These are phyloP conservation scores for Bathelium albidoporum DNA, from an alignment of 495 filamentous ascomycete species.

Conservation along the genomic window DNA sequence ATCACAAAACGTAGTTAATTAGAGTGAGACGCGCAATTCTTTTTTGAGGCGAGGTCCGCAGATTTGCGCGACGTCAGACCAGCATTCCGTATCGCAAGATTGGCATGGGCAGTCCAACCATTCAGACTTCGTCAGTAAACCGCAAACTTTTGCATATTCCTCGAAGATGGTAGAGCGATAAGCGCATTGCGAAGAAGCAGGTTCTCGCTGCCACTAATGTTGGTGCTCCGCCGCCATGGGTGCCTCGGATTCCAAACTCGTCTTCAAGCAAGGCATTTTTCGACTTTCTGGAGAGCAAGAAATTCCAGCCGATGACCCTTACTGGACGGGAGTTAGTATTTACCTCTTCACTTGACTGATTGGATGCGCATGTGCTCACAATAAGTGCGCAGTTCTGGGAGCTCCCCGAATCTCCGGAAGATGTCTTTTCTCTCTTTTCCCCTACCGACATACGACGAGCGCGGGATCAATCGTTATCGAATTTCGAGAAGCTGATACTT, in stretches of 20 bases:
- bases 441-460: conserved; percentile 87
- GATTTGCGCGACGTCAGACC: neutral
- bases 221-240: conserved; percentile 52
- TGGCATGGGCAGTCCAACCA: neutral
- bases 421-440: conserved; percentile 94
- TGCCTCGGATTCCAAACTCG: conserved; percentile 97
- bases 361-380: neutral
- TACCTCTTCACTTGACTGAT: conserved; percentile 1
- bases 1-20: neutral
- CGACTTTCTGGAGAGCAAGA: conserved; percentile 80
- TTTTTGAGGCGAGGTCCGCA: neutral
- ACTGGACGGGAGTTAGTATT: conserved; percentile 86
- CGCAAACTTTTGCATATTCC: neutral
- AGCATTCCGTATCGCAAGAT: neutral
- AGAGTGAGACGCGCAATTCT: conserved; percentile 2
- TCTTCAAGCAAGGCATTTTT: conserved; percentile 99
- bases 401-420: conserved; percentile 88
- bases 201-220: neutral
- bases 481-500: conserved; percentile 82
- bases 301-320: conserved; percentile 80
- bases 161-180: neutral
- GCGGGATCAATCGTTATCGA: conserved; percentile 73
- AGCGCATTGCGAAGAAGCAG: neutral
- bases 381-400: conserved; percentile 72
- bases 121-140: neutral